These are phyloP conservation scores for Musa schizocarpa DNA, from an alignment of 176 grass and related monocot genomes.

Conservation along the genomic window DNA sequence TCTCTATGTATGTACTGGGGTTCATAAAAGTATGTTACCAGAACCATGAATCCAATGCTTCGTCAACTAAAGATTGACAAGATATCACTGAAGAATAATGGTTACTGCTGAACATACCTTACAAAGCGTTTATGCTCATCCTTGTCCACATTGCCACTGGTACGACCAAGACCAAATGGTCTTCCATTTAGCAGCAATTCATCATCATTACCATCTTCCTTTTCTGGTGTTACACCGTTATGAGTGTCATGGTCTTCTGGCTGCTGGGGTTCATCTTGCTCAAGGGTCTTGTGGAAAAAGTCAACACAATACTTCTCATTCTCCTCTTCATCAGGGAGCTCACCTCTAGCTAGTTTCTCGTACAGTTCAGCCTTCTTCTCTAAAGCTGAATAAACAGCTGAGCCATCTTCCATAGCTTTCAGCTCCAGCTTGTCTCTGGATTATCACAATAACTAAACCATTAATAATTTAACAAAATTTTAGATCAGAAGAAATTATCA, in stretches of 20 bases:
- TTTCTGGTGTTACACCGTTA: constrained; percentile 29
- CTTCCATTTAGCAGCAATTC: constrained; percentile 34
- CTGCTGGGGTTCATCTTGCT: constrained; percentile 34
- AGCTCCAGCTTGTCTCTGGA: constrained; percentile 90
- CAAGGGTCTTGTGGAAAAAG: constrained; percentile 76
- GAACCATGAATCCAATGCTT: background rate
- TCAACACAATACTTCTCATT: constrained; percentile 93
- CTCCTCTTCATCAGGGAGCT: constrained; percentile 84
- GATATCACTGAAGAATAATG: background rate
- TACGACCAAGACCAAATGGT: constrained; percentile 53
- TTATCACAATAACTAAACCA: background rate
- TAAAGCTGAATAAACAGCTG: constrained; percentile 64
- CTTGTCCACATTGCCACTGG: constrained; percentile 40
- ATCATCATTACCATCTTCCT: constrained; percentile 28
- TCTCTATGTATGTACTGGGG: too few relatives aligned
- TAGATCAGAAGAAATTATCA: background rate
- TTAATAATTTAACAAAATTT: background rate
- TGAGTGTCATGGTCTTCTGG: constrained; percentile 25
- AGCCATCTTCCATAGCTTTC: constrained; percentile 77
- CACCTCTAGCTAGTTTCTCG: constrained; percentile 69
- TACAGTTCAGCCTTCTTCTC: constrained; percentile 88
- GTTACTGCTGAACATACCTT: constrained; percentile 44
- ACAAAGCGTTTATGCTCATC: constrained; percentile 92
- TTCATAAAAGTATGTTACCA: too few relatives aligned
- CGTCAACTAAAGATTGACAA: background rate